Evolutionary conservation across 2,329 filamentous ascomycete species (phyloP), one percentile per base, ranked within the genome.

Genomic region (Neofusicoccum sp.): DNA sequence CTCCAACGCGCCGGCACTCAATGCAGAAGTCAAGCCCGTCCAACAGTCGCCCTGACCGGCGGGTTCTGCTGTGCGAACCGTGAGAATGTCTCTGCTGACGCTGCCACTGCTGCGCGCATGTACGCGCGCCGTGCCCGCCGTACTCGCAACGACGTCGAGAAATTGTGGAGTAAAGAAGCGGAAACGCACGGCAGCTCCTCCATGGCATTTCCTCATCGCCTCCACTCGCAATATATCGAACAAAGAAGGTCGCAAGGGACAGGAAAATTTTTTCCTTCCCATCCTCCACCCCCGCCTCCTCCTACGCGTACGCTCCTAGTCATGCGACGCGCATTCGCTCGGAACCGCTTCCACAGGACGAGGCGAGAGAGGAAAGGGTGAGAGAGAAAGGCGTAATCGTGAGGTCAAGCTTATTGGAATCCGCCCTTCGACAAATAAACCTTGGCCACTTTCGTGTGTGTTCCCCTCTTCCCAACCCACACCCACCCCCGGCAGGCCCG

Each of bases 201-300:
- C 11, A 33, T 12, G 26, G 6, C 26, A 26, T 38, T 36, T 43
- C 51, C 40, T 24, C 9, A 33, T 33, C 20, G 51, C 51, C 51
- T 56, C 51, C 38, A 43, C 51, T 11, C n/a, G 36, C 51, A 56
- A 56, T 56, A 41, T 43, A 24, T 56, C 28, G n/a, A 43, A 56
- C n/a, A 31, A 4, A 54, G 38, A 43, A 43, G 51, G 51, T 38
- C n/a, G n/a, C n/a, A n/a, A n/a, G n/a, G n/a, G 14, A 24, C 14
- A 26, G 30, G 14, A 33, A 26, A n/a, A 24, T 14, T 56, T 33
- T 31, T n/a, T 40, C 36, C 36, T 20, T 24, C 6, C 49, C 14
- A 6, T 16, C 20, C 8, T 26, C 40, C 26, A 12, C 30, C 26
- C 43, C 24, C 16, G 28, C 20, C 11, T 8, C 11, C 14, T 11